A percentile compares a stretch with the other conserved stretches of the same genome.
phyloP scores from a whole-genome alignment of 164 flowering plant species.

The Macadamia tetraphylla region DNA sequence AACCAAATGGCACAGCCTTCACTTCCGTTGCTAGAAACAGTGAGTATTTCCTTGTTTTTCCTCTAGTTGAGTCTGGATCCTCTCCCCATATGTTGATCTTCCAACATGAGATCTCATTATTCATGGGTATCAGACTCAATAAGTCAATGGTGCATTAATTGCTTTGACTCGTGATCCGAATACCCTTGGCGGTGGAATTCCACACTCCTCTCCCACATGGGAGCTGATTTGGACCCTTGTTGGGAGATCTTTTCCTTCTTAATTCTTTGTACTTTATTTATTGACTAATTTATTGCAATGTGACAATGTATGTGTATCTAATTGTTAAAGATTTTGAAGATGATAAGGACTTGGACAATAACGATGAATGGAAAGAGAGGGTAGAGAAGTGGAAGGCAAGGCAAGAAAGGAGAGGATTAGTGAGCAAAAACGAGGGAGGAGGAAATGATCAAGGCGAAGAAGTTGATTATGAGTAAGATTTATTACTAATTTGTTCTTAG shows the following conservation, averaged over 20 bases:
- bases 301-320: slow-evolving; percentile 23
- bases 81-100: too few relatives aligned
- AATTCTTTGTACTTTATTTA: background rate
- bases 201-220: too few relatives aligned
- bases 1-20: slow-evolving; percentile 44
- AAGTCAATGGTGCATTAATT: too few relatives aligned
- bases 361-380: slow-evolving; percentile 88
- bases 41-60: slow-evolving; percentile 13
- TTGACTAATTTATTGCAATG: background rate
- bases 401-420: slow-evolving; percentile 86
- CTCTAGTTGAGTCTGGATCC: too few relatives aligned
- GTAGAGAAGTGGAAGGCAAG: slow-evolving; percentile 91
- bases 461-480: slow-evolving; percentile 67
- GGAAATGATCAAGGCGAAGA: slow-evolving; percentile 56
- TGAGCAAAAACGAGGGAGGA: slow-evolving; percentile 33
- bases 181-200: too few relatives aligned
- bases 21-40: slow-evolving; percentile 64
- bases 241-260: too few relatives aligned
- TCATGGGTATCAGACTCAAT: too few relatives aligned
- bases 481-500: background rate
- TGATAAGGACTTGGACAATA: slow-evolving; percentile 47
- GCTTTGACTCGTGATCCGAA: too few relatives aligned
- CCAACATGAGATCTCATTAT: too few relatives aligned
- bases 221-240: background rate
- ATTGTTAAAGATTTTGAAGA: slow-evolving; percentile 75